Evolutionary conservation across 1,139 yeast genomes (phyloP).

Genomic region (Candida pseudocylindracea): DNA sequence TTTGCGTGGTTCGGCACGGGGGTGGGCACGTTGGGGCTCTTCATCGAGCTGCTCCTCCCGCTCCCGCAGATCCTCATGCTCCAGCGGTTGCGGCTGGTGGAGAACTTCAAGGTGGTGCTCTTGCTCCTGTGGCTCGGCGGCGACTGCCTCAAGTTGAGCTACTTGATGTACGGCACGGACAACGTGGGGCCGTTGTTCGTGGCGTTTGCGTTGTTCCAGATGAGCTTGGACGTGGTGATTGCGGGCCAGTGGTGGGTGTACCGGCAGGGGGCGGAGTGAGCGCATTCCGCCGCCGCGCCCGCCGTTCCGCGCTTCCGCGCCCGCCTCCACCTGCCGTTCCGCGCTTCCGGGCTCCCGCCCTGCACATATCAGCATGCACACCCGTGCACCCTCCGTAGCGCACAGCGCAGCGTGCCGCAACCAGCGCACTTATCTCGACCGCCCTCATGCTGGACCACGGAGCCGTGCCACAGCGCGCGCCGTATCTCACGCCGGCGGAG

Average conservation of each 20-base stretch:
- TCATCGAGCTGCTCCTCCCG: slow-evolving; percentile 68
- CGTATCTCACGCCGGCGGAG: slow-evolving; percentile 6
- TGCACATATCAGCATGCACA: too few species aligned
- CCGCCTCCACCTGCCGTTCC: not conserved
- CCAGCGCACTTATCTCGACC: too few species aligned
- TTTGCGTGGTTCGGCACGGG: slow-evolving; percentile 10
- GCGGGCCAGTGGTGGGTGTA: slow-evolving; percentile 55
- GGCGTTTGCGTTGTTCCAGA: slow-evolving; percentile 64
- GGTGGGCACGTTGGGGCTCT: slow-evolving; percentile 51
- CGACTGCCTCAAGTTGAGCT: slow-evolving; percentile 56
- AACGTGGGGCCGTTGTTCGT: slow-evolving; percentile 49
- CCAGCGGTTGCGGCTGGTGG: slow-evolving; percentile 42
- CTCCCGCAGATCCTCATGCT: slow-evolving; percentile 69
- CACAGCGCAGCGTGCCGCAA: too few species aligned
- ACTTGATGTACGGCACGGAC: slow-evolving; percentile 49
- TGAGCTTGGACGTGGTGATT: slow-evolving; percentile 51
- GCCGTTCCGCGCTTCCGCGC: not conserved
- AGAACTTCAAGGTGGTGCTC: slow-evolving; percentile 58
- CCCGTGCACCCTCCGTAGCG: too few species aligned
- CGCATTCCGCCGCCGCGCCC: not conserved
- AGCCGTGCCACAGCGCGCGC: too few species aligned
- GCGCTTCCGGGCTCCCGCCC: too few species aligned
- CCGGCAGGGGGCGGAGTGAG: slow-evolving; percentile 2
- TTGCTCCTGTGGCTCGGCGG: slow-evolving; percentile 79
- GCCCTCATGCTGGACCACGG: too few species aligned